Percentiles rank a stretch among this genome's conserved stretches.
Evolutionary conservation across 345 rosid genomes (phyloP).

Genomic region (Crucihimalaya himalaica): DNA sequence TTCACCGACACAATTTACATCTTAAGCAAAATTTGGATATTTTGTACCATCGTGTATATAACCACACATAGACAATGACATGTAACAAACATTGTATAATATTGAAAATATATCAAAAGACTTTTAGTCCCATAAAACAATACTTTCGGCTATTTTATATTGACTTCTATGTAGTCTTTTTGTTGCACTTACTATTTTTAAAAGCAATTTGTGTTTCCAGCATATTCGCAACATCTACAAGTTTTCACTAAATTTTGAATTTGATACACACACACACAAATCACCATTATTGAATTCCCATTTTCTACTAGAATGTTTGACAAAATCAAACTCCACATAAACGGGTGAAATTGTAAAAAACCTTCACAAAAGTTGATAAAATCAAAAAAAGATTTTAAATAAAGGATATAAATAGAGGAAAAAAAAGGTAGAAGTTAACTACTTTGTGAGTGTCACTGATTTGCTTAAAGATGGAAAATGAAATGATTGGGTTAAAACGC

Average conservation of each 20-base stretch:
- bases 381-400: background rate
- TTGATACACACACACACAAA: background rate
- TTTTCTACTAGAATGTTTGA: background rate
- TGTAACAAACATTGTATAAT: slow-evolving; percentile 24
- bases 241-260: background rate
- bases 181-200: slow-evolving; percentile 6
- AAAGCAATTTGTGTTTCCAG: slow-evolving; percentile 1
- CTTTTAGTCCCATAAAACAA: slow-evolving; percentile 19
- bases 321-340: background rate
- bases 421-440: slow-evolving; percentile 16
- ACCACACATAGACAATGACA: slow-evolving; percentile 33
- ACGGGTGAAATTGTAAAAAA: background rate
- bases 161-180: slow-evolving; percentile 33
- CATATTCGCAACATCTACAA: slow-evolving; percentile 8
- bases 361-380: background rate
- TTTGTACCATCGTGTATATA: slow-evolving; percentile 9
- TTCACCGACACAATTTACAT: slow-evolving; percentile 14
- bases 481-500: slow-evolving; percentile 40
- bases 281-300: background rate
- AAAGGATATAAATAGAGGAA: slow-evolving; percentile 10
- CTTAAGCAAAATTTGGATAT: background rate
- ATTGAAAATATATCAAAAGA: slow-evolving; percentile 23
- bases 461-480: slow-evolving; percentile 24
- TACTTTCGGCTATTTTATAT: slow-evolving; percentile 42
- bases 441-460: slow-evolving; percentile 21